Evolutionary conservation across 192 early-diverging fungal genomes (phyloP).

Genomic region (Obelidium mucronatum): DNA sequence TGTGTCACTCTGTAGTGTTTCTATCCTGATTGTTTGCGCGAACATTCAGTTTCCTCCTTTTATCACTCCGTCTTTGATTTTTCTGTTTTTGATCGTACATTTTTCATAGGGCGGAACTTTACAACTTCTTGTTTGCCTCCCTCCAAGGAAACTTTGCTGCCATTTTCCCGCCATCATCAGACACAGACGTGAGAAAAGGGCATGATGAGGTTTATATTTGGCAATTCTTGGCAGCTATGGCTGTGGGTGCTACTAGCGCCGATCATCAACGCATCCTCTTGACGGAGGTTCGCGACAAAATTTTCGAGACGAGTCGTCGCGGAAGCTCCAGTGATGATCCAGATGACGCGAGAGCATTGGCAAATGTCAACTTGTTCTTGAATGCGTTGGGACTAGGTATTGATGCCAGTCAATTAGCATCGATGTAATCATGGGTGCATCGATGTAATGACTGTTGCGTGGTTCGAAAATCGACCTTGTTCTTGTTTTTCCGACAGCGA

Average conservation of each 20-base stretch:
- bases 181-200: constrained; percentile 31
- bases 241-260: constrained; percentile 84
- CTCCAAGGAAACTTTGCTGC: constrained; percentile 76
- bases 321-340: constrained; percentile 41
- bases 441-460: too few species aligned
- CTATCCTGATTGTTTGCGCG: too few species aligned
- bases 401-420: constrained; percentile 80
- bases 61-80: background rate
- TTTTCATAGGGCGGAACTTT: constrained; percentile 74
- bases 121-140: constrained; percentile 79
- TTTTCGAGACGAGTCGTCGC: constrained; percentile 76
- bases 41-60: background rate
- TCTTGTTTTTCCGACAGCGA: constrained; percentile 9
- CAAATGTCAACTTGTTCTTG: constrained; percentile 94
- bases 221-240: constrained; percentile 98
- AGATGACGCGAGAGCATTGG: constrained; percentile 67
- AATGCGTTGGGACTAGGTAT: constrained; percentile 89
- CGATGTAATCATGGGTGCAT: constrained; percentile 39
- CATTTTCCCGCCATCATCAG: constrained; percentile 71
- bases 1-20: background rate
- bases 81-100: background rate
- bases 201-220: constrained; percentile 91
- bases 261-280: constrained; percentile 95
- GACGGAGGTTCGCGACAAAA: constrained; percentile 85
- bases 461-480: background rate